Conservation (phyloP, 306 rosid species). For the Cucumis hystrix region DNA sequence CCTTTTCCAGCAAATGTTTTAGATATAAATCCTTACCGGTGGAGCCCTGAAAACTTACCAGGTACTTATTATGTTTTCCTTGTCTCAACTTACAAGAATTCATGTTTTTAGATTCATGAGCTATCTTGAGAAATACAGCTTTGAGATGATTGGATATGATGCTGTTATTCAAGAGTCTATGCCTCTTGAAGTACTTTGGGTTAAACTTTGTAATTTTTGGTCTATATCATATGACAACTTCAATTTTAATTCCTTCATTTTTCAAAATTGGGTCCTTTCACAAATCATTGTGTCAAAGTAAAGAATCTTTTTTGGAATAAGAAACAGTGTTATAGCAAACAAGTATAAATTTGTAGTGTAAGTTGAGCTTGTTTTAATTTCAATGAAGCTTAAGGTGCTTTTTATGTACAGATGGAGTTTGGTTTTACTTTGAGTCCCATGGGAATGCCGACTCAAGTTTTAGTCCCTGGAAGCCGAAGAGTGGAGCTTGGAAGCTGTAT, state of each 20-base stretch:
- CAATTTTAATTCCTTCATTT: not conserved
- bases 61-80: conserved; percentile 4
- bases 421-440: conserved; percentile 8
- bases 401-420: conserved; percentile 13
- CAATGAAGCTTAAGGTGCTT: not conserved
- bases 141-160: not conserved
- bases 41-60: conserved; percentile 16
- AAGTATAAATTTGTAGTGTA: not conserved
- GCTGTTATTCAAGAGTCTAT: not conserved
- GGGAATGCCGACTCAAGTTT: not conserved
- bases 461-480: conserved; percentile 25
- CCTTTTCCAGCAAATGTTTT: conserved; percentile 22
- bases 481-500: conserved; percentile 7
- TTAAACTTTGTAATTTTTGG: not conserved
- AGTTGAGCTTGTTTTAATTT: not conserved
- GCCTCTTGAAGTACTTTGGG: not conserved
- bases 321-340: not conserved
- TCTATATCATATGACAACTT: not conserved
- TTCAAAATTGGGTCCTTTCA: not conserved
- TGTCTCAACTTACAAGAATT: not conserved
- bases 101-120: not conserved
- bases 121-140: not conserved
- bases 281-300: not conserved
- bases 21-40: conserved; percentile 14
- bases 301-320: no score